phyloP scores from a whole-genome alignment of 2,329 filamentous ascomycete species.

The Aureobasidium uvarum region DNA sequence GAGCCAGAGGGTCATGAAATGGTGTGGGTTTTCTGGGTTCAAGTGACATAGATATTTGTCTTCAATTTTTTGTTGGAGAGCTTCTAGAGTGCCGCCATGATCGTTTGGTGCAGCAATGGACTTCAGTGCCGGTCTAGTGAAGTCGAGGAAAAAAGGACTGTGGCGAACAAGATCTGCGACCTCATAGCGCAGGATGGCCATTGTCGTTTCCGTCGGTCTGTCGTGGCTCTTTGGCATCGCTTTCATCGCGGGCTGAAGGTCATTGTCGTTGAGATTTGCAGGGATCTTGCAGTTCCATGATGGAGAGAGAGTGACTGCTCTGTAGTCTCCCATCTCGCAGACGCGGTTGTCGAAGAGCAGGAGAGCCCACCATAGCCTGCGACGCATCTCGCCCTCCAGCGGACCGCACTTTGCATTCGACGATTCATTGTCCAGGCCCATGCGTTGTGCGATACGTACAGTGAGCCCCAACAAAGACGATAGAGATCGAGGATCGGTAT shows the following conservation, averaged over 20 bases:
- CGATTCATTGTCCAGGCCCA: conserved; percentile 66
- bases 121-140: conserved; percentile 45
- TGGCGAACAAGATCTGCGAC: conserved; percentile 45
- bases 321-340: conserved; percentile 61
- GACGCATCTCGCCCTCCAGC: conserved; percentile 67
- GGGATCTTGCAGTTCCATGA: conserved; percentile 48
- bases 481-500: conserved; percentile 60
- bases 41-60: conserved; percentile 48
- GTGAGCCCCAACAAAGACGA: conserved; percentile 64
- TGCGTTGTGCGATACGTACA: conserved; percentile 64
- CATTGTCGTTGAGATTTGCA: conserved; percentile 46
- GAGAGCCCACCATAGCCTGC: conserved; percentile 71
- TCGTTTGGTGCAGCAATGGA: conserved; percentile 31
- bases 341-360: conserved; percentile 67
- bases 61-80: conserved; percentile 46
- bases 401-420: conserved; percentile 45
- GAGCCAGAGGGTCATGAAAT: conserved; percentile 51
- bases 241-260: conserved; percentile 44
- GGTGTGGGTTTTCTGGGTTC: conserved; percentile 45
- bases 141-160: conserved; percentile 48
- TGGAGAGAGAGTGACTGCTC: conserved; percentile 40
- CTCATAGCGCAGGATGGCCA: conserved; percentile 47
- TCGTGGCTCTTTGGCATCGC: conserved; percentile 34
- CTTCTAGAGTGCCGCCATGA: conserved; percentile 35
- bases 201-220: conserved; percentile 44